Evolutionary conservation across 257 asterid species (phyloP), one percentile per base, ranked within the genome.

Genomic region (Penstemon newberryi): DNA sequence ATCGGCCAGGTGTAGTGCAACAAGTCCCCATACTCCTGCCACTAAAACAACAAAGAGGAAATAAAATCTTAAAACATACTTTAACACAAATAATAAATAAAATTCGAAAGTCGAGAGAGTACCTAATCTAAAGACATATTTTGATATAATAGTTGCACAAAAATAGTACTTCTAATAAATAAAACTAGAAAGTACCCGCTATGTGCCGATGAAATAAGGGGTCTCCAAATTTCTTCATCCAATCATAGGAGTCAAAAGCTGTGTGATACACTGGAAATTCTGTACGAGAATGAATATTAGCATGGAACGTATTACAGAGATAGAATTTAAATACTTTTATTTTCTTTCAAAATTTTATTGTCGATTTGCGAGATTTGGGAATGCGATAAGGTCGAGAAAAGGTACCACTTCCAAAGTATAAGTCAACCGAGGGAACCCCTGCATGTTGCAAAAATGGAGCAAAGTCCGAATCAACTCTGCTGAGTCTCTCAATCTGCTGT

Each of bases 251-350:
- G 80, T 93, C 98, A 49, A 84, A 93, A 64, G 94, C 94, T 40
- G 98, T 90, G 83, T 93, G 98, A 81, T 93, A 93, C 69, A 88
- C 97, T 10, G 98, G 89, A 77, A 87, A 93, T 65, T 86, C 98
- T 88, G 95, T 82, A 79, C 45, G 75, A 69, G 50, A 58, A 56
- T 19, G 19, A 73, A 7, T 2, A 58, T 60, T 56, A 57, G 59
- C 60, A 67, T 44, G 55, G 25, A 70, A 56, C 2, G 33, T 25
- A 25, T 25, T 1, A 25, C 49, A 52, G 44, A 47, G 64, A 11
- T 33, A 40, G 54, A 59, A 43, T 37, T 58, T 69, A 18, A 4
- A 0, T 44, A 18, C 56, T 55, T 37, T 18, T 46, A 37, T 41
- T 36, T 50, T 15, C 38, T 19, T 46, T 63, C 9, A 11, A 50